These are phyloP conservation scores for Coemansia sp. DNA, from an alignment of 192 early-diverging fungal genomes.

Conservation along the genomic window DNA sequence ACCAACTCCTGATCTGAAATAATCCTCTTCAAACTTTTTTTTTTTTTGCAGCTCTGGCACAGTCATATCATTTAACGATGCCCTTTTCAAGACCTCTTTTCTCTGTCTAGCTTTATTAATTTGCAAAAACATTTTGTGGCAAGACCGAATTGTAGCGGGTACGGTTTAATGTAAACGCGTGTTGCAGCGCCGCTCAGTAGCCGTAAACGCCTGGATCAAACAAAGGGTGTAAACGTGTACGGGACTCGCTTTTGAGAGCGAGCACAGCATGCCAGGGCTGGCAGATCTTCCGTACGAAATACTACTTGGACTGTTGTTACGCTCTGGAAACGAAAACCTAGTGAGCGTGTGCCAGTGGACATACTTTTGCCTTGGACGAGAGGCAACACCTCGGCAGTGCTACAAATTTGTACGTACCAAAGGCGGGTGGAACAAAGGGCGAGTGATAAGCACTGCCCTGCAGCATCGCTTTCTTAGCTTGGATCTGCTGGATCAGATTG, in stretches of 20 bases:
- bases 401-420: conserved; percentile 38
- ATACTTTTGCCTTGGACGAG: conserved; percentile 25
- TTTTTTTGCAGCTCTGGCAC: background rate
- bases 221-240: conserved; percentile 1
- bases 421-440: conserved; percentile 31
- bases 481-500: conserved; percentile 39
- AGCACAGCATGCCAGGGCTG: conserved; percentile 30
- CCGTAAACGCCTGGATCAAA: background rate
- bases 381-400: conserved; percentile 29
- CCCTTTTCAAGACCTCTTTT: background rate
- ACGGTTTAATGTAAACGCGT: background rate
- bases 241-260: conserved; percentile 3
- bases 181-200: conserved; percentile 1
- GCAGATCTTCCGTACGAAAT: conserved; percentile 48
- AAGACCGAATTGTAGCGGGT: background rate
- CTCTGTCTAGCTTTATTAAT: background rate
- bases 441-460: conserved; percentile 25
- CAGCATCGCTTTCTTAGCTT: conserved; percentile 33
- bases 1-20: background rate
- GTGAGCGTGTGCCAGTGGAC: conserved; percentile 32
- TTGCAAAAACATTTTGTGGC: background rate
- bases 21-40: background rate
- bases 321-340: conserved; percentile 26
- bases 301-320: conserved; percentile 23
- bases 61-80: background rate